phyloP scores from a whole-genome alignment of 225 moss, liverwort and hornwort genomes.

The Pseudisothecium myosuroides region DNA sequence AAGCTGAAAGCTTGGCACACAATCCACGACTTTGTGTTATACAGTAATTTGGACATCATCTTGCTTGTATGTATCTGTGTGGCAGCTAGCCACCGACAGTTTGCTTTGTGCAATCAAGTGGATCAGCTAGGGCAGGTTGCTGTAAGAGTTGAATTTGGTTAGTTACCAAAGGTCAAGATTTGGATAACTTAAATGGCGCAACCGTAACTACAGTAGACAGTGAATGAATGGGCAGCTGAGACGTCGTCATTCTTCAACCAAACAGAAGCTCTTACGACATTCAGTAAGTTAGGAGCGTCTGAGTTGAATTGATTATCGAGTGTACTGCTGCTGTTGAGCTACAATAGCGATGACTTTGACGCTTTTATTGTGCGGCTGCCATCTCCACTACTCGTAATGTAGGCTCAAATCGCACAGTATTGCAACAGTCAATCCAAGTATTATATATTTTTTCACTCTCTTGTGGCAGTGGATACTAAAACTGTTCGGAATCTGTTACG shows the following conservation, averaged over 20 bases:
- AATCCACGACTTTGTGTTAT: not conserved
- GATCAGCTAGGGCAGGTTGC: not conserved
- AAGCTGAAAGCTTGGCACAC: not conserved
- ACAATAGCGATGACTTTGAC: constrained; percentile 8
- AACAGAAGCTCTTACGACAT: not conserved
- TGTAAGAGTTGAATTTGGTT: not conserved
- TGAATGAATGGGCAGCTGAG: not conserved
- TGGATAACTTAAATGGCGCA: not conserved
- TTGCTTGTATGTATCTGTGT: not conserved
- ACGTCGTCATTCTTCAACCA: not conserved
- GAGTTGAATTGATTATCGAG: not conserved
- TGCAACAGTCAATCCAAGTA: not conserved
- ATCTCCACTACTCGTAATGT: constrained; percentile 3
- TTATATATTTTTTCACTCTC: not conserved
- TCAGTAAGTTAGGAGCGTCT: not conserved
- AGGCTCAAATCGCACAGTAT: not conserved
- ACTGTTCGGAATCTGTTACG: not conserved
- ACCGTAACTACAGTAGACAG: not conserved
- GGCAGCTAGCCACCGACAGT: not conserved
- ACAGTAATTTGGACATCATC: not conserved
- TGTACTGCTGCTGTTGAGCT: not conserved
- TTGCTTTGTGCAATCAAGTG: not conserved
- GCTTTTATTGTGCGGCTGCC: constrained; percentile 16
- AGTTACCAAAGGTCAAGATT: not conserved
- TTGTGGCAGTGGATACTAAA: not conserved